Base-by-base conservation (phyloP, 106 monocot species). In the Apostasia ramifera region DNA sequence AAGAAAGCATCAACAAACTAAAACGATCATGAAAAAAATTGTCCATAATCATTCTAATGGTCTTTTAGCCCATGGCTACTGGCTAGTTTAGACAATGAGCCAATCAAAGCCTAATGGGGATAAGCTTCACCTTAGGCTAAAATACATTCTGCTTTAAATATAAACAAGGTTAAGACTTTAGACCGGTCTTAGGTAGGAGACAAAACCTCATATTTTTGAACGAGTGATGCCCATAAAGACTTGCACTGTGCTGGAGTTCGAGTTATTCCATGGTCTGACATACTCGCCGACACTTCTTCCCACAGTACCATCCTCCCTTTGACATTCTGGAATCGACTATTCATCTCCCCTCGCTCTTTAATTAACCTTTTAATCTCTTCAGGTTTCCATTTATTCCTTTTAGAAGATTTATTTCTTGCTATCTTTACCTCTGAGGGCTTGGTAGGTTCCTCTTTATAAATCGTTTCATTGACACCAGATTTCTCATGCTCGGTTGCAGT, bases 271-370 rank as follows among this genome's bases (percentile, higher is more conserved):
- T 98, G 72, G 67, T 61, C 70, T 48, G 72, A 60, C 70, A 98
- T 15, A 53, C 13, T 69, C 49, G 64, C 41, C 55, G 98, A 90
- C 66, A 98, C 81, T 78, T 98, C 85, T 64, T 93, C 87, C 98
- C 98, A 98, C n/a, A 98, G 90, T 60, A 85, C 75, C 93, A 98
- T 98, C 57, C 98, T 81, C 13, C 80, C 87, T 78, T 87, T 98
- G 9, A 81, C 80, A 13, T 61, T 79, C 76, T 77, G 82, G 66
- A 98, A 98, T 80, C 76, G 77, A 48, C 70, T 79, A 55, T 98
- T 78, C 70, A 98, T 57, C 62, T 90, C 83, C 41, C 81, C 81
- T 51, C 98, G 87, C 60, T 85, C 76, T 78, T 78, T 81, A 67
- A 93, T 92, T 71, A 98, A 71, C 54, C 42, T 81, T 67, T 81